Conservation (phyloP, 257 asterid genomes). For the Leonotis leonurus region DNA sequence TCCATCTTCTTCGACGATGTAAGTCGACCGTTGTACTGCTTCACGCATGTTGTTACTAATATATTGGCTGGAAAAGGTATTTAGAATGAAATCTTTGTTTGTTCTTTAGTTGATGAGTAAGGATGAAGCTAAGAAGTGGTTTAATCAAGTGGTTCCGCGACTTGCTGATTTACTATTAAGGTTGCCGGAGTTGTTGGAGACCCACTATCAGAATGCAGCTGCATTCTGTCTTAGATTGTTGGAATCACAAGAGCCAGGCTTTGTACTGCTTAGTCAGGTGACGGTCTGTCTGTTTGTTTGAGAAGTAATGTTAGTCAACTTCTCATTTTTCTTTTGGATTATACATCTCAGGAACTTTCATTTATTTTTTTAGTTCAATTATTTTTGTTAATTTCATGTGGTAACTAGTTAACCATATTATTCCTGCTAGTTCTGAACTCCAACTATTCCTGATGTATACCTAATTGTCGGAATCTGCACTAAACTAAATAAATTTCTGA, state of each 20-base stretch:
- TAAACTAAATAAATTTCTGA: background rate
- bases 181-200: conserved; percentile 62
- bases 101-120: conserved; percentile 47
- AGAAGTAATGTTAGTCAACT: background rate
- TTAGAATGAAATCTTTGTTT: background rate
- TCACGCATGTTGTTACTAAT: background rate
- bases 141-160: conserved; percentile 51
- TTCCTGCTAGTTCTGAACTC: background rate
- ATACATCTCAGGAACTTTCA: background rate
- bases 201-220: conserved; percentile 48
- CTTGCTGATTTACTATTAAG: conserved; percentile 60
- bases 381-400: background rate
- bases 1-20: conserved; percentile 78
- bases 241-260: conserved; percentile 65
- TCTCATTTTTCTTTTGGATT: background rate
- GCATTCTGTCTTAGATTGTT: conserved; percentile 44
- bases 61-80: background rate
- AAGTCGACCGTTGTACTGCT: background rate
- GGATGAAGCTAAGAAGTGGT: conserved; percentile 61
- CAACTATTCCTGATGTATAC: background rate
- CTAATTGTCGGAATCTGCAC: background rate
- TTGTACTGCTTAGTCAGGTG: conserved; percentile 77
- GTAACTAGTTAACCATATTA: background rate
- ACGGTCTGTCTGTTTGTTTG: background rate
- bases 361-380: background rate